Conservation (phyloP, 805 yeast genomes). For the Barnettozyma siamensis region DNA sequence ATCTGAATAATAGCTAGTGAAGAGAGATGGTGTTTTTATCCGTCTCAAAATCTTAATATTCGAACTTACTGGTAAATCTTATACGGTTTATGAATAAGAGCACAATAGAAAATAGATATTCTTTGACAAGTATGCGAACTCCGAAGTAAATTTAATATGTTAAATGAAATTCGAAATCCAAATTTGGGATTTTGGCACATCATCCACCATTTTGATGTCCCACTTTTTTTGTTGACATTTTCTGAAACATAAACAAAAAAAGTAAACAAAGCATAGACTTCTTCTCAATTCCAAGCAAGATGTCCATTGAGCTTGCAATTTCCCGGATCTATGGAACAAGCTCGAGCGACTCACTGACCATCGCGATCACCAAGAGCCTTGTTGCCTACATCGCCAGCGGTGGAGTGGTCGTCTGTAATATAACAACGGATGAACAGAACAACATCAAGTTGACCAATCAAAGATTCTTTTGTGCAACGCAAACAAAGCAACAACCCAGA, state of each 20-base stretch:
- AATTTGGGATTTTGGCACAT: too few relatives aligned
- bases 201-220: too few relatives aligned
- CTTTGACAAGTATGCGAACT: too few relatives aligned
- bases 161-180: too few relatives aligned
- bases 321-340: slow-evolving; percentile 43
- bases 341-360: slow-evolving; percentile 35
- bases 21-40: too few relatives aligned
- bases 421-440: slow-evolving; percentile 15
- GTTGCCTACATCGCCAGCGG: slow-evolving; percentile 55
- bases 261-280: neutral
- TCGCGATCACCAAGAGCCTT: slow-evolving; percentile 33
- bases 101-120: too few relatives aligned
- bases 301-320: slow-evolving; percentile 13
- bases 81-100: too few relatives aligned
- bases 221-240: too few relatives aligned
- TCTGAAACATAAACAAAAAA: neutral
- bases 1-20: too few relatives aligned
- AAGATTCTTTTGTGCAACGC: slow-evolving; percentile 47
- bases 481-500: neutral
- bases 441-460: slow-evolving; percentile 28
- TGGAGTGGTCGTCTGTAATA: slow-evolving; percentile 47
- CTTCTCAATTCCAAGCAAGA: neutral
- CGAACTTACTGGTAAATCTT: too few relatives aligned
- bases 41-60: too few relatives aligned
- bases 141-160: too few relatives aligned